Percentiles rank a stretch among this genome's conserved stretches.
Conservation (phyloP, 805 yeast species). For the Yarrowia porcina region DNA sequence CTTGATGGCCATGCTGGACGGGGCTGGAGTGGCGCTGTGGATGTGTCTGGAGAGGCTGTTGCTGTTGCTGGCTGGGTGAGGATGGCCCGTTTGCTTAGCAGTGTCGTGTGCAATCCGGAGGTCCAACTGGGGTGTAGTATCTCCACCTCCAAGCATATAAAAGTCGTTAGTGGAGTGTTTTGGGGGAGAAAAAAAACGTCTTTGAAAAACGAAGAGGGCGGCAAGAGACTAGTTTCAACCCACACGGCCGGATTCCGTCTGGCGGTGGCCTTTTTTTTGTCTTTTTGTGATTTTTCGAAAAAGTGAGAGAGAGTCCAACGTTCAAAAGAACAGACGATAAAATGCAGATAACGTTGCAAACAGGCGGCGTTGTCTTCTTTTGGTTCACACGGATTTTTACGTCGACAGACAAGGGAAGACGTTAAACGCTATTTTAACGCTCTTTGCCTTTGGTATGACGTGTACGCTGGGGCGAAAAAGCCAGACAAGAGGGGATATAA, state of each 20-base stretch:
- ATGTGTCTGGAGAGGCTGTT: not conserved
- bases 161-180: not conserved
- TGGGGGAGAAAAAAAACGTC: not conserved
- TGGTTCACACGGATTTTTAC: constrained; percentile 5
- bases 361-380: constrained; percentile 24
- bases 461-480: not conserved
- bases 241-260: not conserved
- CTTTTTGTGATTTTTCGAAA: not conserved
- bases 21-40: no score
- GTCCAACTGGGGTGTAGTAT: not conserved
- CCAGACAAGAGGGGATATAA: not conserved
- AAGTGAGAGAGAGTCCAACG: not conserved
- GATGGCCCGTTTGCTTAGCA: not conserved
- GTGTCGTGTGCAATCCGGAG: not conserved
- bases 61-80: not conserved
- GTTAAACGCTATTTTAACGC: constrained; percentile 4
- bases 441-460: not conserved
- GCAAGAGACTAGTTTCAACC: not conserved
- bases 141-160: not conserved
- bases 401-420: constrained; percentile 16
- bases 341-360: constrained; percentile 22
- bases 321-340: constrained; percentile 1
- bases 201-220: no score
- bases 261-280: not conserved
- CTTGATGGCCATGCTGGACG: not conserved